phyloP scores from a whole-genome alignment of 2,329 filamentous ascomycete species.

The Arthrobotrys entomopaga region DNA sequence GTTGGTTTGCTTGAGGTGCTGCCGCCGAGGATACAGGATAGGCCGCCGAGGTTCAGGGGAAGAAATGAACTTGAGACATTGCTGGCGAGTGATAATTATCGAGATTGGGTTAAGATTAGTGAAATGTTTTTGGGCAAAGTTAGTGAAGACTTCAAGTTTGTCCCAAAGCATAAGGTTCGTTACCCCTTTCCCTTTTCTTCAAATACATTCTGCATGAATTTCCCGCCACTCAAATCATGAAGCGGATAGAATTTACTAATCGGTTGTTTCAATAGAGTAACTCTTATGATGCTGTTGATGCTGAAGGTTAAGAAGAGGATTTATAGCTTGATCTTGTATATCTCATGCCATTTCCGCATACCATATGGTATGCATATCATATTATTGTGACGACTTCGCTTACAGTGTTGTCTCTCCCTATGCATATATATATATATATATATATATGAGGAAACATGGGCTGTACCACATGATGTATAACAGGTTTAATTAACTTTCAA shows the following conservation, averaged over 20 bases:
- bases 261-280: conserved; percentile 36
- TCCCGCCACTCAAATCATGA: no score
- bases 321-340: background rate
- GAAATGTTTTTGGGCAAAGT: conserved; percentile 97
- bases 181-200: conserved; percentile 61
- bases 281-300: conserved; percentile 52
- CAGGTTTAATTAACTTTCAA: background rate
- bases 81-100: conserved; percentile 87
- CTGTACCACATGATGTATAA: conserved; percentile 4
- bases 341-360: background rate
- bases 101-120: conserved; percentile 98
- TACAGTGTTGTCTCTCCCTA: conserved; percentile 29
- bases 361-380: background rate
- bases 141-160: conserved; percentile 89
- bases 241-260: conserved; percentile 29
- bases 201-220: no score
- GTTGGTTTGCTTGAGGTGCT: conserved; percentile 87
- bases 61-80: conserved; percentile 94
- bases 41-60: conserved; percentile 83
- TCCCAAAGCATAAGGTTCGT: conserved; percentile 92
- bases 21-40: conserved; percentile 87
- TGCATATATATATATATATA: no score
- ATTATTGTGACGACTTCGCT: conserved; percentile 15
- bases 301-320: conserved; percentile 37
- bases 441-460: background rate